Evolutionary conservation across 2,329 filamentous ascomycete species (phyloP), one percentile per base, ranked within the genome.

Genomic region (Monilinia vaccinii-corymbosi): DNA sequence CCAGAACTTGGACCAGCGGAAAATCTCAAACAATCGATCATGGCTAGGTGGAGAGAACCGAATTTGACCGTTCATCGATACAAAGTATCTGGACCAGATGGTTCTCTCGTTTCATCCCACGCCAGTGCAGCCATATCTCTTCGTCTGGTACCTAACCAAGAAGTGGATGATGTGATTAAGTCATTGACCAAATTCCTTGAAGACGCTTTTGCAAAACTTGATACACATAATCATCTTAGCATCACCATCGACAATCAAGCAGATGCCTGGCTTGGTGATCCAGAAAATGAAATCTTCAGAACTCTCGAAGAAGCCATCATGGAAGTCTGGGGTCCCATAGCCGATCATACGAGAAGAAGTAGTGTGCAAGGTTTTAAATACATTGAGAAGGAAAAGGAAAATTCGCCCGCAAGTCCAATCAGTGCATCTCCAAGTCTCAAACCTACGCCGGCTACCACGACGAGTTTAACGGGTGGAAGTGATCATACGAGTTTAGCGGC

Each of bases 221-320:
- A 86, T 34, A 93, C 90, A 1, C 86, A 89, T 63, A 99, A 99
- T 69, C 81, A 79, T 7, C 79, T 99, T 40, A 87, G 80, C 1
- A 83, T 99, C 44, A 86, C 85, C 34, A 92, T 99, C 65, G 91
- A 96, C 65, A 94, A 97, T 71, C 87, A 89, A 74, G 93, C 94
- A 0, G 94, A 99, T 71, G 91, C 94, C 0, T 99, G 94, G 94
- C 83, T 99, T 0, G 93, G 94, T 16, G 91, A 97, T 68, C 91
- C 91, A 4, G 85, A 85, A 52, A 97, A 96, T 66, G 85, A 91
- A 65, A 92, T 97, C 61, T 99, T 97, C 74, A 84, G 87, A 63
- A 95, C 91, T 0, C 81, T 99, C 0, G 91, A 96, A 66, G 81
- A 86, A 61, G 94, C 92, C 0, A 87, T 97, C 55, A 83, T 92